phyloP scores from a whole-genome alignment of 805 yeast genomes.

The Cyberlindnera samutprakarnensis region DNA sequence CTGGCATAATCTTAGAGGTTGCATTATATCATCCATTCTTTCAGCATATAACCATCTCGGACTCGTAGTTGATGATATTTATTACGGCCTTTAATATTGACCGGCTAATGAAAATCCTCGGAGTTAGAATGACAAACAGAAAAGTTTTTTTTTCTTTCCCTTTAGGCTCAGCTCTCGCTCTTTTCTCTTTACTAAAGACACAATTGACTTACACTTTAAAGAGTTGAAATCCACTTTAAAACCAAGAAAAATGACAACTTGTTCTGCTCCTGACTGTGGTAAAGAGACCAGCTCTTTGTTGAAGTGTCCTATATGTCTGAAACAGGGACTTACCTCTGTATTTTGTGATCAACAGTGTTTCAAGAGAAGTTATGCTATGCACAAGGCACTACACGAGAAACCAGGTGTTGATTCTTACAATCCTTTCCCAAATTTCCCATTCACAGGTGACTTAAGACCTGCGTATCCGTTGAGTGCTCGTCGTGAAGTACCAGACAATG shows the following conservation, averaged over 20 bases:
- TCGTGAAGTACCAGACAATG: constrained; percentile 62
- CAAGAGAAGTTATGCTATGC: constrained; percentile 60
- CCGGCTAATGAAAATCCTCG: too few relatives aligned
- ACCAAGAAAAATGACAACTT: constrained; percentile 22
- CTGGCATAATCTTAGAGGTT: background rate
- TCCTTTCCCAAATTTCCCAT: constrained; percentile 78
- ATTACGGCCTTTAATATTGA: too few relatives aligned
- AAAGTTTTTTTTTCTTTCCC: too few relatives aligned
- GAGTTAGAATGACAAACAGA: too few relatives aligned
- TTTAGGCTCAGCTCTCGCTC: too few relatives aligned
- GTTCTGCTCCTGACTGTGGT: constrained; percentile 82
- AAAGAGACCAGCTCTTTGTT: constrained; percentile 66
- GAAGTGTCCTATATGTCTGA: constrained; percentile 90
- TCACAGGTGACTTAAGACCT: constrained; percentile 71
- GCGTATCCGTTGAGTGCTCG: constrained; percentile 73
- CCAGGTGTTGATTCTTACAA: constrained; percentile 59
- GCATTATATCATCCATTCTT: too few relatives aligned
- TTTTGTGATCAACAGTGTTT: constrained; percentile 87
- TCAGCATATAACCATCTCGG: too few relatives aligned
- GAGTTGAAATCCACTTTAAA: background rate
- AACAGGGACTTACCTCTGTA: constrained; percentile 49
- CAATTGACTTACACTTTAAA: background rate
- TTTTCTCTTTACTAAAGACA: too few relatives aligned
- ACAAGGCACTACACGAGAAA: constrained; percentile 66
- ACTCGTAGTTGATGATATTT: too few relatives aligned